Conservation (phyloP, 2,329 filamentous ascomycete genomes). For the Tolypocladium cylindrosporum region DNA sequence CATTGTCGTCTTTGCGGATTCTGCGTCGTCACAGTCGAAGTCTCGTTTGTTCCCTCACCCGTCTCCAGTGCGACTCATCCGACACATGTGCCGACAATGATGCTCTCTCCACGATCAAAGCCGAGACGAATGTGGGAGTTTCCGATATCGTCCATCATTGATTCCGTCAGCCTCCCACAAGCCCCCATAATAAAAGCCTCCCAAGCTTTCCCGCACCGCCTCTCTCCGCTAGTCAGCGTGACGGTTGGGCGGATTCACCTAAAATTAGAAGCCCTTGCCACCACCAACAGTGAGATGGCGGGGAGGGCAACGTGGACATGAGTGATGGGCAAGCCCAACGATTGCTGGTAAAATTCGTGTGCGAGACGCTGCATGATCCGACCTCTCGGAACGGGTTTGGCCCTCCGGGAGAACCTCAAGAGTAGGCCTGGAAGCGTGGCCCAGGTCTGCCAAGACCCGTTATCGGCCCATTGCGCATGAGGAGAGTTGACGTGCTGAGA, state of each 20-base stretch:
- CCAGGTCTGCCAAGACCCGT: neutral
- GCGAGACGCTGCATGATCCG: neutral
- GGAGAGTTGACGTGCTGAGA: neutral
- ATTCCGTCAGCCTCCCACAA: neutral
- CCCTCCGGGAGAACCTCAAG: neutral
- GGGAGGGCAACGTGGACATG: neutral
- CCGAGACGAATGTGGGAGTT: neutral
- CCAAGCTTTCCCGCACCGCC: neutral
- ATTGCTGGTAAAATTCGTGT: neutral
- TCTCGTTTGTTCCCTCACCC: neutral
- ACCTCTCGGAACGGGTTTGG: neutral
- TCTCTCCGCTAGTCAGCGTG: neutral
- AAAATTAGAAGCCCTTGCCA: neutral
- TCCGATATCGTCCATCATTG: neutral
- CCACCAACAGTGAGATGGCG: neutral
- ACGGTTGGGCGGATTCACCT: neutral
- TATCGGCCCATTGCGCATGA: neutral
- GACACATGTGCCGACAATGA: neutral
- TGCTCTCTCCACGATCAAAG: neutral
- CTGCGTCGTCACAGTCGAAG: neutral
- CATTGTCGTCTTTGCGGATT: neutral
- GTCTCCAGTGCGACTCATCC: neutral
- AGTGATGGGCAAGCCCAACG: neutral
- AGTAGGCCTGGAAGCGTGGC: neutral
- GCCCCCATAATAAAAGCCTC: neutral